A percentile compares a stretch with the other conserved stretches of the same genome.
phyloP scores from a whole-genome alignment of 1,284 basidiomycete species.

The Psilocybe mexicana region DNA sequence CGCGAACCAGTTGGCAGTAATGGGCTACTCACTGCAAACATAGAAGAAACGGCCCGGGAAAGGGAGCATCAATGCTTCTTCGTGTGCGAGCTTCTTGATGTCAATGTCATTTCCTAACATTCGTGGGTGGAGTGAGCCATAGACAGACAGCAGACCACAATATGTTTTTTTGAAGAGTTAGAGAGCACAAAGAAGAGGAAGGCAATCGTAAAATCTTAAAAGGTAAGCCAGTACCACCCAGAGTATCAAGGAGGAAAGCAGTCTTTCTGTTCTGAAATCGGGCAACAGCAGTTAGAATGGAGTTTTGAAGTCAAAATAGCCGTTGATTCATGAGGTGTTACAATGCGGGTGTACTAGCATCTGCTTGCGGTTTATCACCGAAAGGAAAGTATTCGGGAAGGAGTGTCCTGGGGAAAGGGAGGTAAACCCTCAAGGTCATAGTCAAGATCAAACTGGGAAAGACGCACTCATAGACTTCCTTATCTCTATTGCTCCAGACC shows the following conservation, averaged over 20 bases:
- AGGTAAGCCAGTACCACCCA: not conserved
- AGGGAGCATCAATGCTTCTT: not conserved
- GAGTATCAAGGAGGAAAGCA: not conserved
- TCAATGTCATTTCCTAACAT: not conserved
- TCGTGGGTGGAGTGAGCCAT: not conserved
- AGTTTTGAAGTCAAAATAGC: not conserved
- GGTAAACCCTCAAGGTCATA: constrained; percentile 2
- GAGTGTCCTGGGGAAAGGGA: constrained; percentile 41
- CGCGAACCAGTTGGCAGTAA: not conserved
- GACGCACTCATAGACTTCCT: constrained; percentile 63
- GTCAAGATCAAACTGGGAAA: not conserved
- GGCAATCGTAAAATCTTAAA: not conserved
- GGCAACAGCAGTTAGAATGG: not conserved
- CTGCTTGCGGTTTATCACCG: constrained; percentile 18
- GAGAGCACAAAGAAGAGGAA: not conserved
- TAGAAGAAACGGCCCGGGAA: constrained; percentile 16
- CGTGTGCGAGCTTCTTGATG: not conserved
- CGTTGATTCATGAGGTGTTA: not conserved
- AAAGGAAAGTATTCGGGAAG: constrained; percentile 66
- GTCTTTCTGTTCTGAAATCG: not conserved
- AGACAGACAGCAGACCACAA: not conserved
- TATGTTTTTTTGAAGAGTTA: not conserved
- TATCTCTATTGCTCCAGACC: constrained; percentile 69
- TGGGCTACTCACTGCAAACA: constrained; percentile 16
- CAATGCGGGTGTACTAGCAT: not conserved